phyloP scores from a whole-genome alignment of 768 basidiomycete genomes.

The Imleria badia region DNA sequence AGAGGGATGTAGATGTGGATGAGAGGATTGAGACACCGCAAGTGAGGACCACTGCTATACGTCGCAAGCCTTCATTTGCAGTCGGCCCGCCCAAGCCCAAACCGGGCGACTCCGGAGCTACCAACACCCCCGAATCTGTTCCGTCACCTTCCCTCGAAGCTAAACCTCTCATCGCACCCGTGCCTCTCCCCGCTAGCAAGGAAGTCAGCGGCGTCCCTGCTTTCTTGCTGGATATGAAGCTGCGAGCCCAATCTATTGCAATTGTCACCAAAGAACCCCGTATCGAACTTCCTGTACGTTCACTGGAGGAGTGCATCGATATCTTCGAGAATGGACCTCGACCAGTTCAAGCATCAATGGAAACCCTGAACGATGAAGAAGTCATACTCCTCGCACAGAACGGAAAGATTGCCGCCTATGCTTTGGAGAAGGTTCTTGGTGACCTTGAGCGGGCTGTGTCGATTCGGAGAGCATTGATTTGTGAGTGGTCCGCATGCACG shows the following conservation, averaged over 20 bases:
- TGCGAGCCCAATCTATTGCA: constrained; percentile 25
- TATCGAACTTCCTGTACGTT: constrained; percentile 36
- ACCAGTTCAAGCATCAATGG: constrained; percentile 54
- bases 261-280: constrained; percentile 13
- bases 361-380: constrained; percentile 85
- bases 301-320: constrained; percentile 75
- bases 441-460: constrained; percentile 84
- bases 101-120: constrained; percentile 13
- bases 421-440: constrained; percentile 91
- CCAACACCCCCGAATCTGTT: constrained; percentile 16
- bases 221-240: constrained; percentile 35
- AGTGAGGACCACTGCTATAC: constrained; percentile 9
- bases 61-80: constrained; percentile 23
- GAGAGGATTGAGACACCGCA: constrained; percentile 19
- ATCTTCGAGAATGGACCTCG: constrained; percentile 75
- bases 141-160: constrained; percentile 13
- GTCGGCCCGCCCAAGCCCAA: constrained; percentile 25
- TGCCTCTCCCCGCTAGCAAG: constrained; percentile 20
- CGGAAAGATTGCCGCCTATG: constrained; percentile 94
- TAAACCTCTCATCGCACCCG: constrained; percentile 26
- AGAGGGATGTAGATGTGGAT: constrained; percentile 22
- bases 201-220: constrained; percentile 25
- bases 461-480: constrained; percentile 86
- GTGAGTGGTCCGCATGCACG: constrained; percentile 46
- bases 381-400: constrained; percentile 83